Evolutionary conservation across 768 basidiomycete species (phyloP).

Genomic region (Podaxis carcinomalis): DNA sequence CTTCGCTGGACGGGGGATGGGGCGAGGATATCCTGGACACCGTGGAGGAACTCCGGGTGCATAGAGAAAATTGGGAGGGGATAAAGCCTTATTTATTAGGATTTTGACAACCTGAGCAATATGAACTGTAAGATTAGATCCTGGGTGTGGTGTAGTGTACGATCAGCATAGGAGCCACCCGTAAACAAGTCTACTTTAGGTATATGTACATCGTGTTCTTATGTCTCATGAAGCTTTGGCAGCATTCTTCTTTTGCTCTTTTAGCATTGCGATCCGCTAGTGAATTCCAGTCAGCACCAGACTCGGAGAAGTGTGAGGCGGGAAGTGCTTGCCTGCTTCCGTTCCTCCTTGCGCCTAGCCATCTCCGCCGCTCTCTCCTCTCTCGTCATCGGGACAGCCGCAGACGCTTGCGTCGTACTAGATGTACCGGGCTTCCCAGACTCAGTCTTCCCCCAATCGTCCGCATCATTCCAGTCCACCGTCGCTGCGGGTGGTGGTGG

Average conservation of each 20-base stretch:
- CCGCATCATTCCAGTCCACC: slow-evolving; percentile 20
- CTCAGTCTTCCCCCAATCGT: slow-evolving; percentile 21
- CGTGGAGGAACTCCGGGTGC: neutral
- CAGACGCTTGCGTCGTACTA: slow-evolving; percentile 12
- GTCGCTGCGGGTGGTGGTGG: slow-evolving; percentile 16
- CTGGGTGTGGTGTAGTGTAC: neutral
- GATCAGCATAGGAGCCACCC: neutral
- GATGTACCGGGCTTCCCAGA: neutral
- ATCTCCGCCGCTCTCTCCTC: slow-evolving; percentile 95
- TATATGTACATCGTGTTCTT: neutral
- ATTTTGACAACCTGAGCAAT: neutral
- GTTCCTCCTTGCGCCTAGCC: slow-evolving; percentile 86
- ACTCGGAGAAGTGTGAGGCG: neutral
- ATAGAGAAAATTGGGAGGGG: neutral
- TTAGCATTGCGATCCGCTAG: slow-evolving; percentile 74
- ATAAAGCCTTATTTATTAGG: neutral
- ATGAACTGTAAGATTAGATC: neutral
- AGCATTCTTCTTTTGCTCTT: slow-evolving; percentile 71
- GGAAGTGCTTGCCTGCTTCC: slow-evolving; percentile 63
- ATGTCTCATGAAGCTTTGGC: slow-evolving; percentile 21
- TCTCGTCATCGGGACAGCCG: slow-evolving; percentile 58
- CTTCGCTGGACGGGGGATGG: slow-evolving; percentile 48
- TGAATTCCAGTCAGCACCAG: neutral
- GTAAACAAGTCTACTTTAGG: neutral
- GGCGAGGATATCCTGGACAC: neutral